Evolutionary conservation across 2,329 filamentous ascomycete species (phyloP).

Genomic region (Cordyceps javanica): DNA sequence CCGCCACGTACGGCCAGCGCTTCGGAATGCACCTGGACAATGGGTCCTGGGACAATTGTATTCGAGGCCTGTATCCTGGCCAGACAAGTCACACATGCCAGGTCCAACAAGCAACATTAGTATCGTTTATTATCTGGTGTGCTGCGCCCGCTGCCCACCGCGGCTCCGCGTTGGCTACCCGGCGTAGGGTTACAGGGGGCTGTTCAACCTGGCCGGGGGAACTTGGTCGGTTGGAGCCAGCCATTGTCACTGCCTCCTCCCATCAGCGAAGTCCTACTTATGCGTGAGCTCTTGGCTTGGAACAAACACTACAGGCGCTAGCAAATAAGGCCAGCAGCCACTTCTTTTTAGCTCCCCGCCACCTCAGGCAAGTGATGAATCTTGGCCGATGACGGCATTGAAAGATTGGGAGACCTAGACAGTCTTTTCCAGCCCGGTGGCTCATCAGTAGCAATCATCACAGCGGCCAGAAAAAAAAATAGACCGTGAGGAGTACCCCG

Average conservation of each 20-base stretch:
- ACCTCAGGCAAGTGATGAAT: not conserved
- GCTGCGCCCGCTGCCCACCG: constrained; percentile 1
- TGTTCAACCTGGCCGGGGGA: not conserved
- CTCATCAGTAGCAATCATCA: not conserved
- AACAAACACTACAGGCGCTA: not conserved
- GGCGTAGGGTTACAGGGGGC: not conserved
- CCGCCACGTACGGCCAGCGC: not conserved
- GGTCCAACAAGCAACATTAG: not conserved
- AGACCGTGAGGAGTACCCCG: not conserved
- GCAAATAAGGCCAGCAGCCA: not conserved
- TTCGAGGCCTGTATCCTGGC: not conserved
- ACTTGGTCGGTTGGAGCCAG: not conserved
- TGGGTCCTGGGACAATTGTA: not conserved
- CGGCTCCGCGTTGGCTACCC: constrained; percentile 6
- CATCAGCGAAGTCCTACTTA: no score
- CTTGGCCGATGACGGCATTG: not conserved
- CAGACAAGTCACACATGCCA: not conserved
- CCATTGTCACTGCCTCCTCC: no score
- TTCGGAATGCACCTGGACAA: not conserved
- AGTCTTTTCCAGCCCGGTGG: not conserved
- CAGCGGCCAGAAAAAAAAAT: not conserved
- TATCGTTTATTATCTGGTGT: not conserved
- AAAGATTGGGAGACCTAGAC: not conserved
- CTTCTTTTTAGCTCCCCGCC: not conserved
- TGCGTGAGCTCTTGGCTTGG: no score